These are phyloP conservation scores for Glebionis coronaria DNA, from an alignment of 129 eudicot species.

Conservation along the genomic window DNA sequence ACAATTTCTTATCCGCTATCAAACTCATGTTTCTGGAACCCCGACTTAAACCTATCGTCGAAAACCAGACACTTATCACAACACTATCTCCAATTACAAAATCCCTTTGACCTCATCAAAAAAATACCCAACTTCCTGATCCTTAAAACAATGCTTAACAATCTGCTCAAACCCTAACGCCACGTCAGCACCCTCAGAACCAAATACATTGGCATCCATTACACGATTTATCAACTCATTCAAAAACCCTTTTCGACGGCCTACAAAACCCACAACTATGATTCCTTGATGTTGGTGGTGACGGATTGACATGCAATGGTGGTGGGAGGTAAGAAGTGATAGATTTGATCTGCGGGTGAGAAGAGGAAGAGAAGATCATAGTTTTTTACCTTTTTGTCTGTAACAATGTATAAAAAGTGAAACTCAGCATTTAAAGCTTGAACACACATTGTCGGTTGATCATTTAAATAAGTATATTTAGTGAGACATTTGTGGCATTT, in stretches of 20 bases:
- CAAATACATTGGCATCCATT: slow-evolving; percentile 68
- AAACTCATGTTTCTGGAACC: slow-evolving; percentile 52
- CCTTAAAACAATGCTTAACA: slow-evolving; percentile 50
- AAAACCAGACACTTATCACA: slow-evolving; percentile 38
- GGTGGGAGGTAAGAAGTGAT: too few relatives aligned
- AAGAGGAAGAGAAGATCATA: too few relatives aligned
- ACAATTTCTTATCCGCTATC: too few relatives aligned
- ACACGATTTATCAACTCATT: slow-evolving; percentile 66
- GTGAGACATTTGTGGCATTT: too few relatives aligned
- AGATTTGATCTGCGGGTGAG: too few relatives aligned
- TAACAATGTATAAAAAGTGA: too few relatives aligned
- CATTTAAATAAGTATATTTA: too few relatives aligned
- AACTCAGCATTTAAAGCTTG: too few relatives aligned
- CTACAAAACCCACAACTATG: slow-evolving; percentile 80
- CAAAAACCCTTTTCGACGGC: slow-evolving; percentile 46
- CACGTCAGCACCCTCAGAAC: slow-evolving; percentile 56
- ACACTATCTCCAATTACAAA: slow-evolving; percentile 64
- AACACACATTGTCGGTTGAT: too few relatives aligned
- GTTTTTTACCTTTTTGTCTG: too few relatives aligned
- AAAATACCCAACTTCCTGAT: slow-evolving; percentile 48
- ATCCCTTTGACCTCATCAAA: slow-evolving; percentile 57
- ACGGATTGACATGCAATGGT: slow-evolving; percentile 13
- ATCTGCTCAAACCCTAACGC: slow-evolving; percentile 44
- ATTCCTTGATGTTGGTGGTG: slow-evolving; percentile 38
- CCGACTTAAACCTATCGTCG: slow-evolving; percentile 44